Conservation (phyloP, 805 yeast species). For the Debaryomyces prosopidis region DNA sequence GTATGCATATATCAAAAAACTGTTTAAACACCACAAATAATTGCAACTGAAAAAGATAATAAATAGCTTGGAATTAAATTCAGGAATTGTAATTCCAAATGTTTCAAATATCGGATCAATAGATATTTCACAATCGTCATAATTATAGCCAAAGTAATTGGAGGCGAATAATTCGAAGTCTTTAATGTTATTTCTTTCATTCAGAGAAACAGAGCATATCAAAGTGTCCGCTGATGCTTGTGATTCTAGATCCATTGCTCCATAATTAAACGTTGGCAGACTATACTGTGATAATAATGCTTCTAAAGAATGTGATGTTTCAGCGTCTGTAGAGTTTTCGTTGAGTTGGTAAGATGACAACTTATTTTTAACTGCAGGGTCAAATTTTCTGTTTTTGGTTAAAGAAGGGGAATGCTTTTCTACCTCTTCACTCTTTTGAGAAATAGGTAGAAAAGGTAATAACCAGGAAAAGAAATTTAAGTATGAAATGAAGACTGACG, state of each 20-base stretch:
- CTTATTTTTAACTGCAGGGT: background rate
- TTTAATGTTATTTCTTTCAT: background rate
- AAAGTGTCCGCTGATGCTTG: background rate
- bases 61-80: conserved; percentile 9
- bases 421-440: conserved; percentile 5
- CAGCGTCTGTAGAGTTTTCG: background rate
- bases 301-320: background rate
- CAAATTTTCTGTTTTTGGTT: background rate
- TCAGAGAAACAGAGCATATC: background rate
- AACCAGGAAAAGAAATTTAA: conserved; percentile 23
- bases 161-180: conserved; percentile 13
- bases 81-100: conserved; percentile 17
- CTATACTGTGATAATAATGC: background rate
- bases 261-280: background rate
- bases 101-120: conserved; percentile 26
- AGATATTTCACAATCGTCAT: conserved; percentile 19
- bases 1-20: conserved; percentile 11
- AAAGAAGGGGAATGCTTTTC: background rate
- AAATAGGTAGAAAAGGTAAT: conserved; percentile 16
- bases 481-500: background rate
- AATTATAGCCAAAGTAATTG: conserved; percentile 22
- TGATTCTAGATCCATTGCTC: background rate
- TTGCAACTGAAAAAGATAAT: conserved; percentile 10
- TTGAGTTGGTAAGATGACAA: background rate
- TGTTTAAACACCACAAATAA: conserved; percentile 17